Conservation (phyloP, 129 eudicot species). For the Daucus carota region DH1_v3.0 NC_030389.2:15844001-15844500, state of each 20-base stretch:
- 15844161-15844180: neutral
- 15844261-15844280: too few relatives aligned
- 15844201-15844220: neutral
- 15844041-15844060: neutral
- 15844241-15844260: neutral
- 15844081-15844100: neutral
- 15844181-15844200: neutral
- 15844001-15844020: slow-evolving; percentile 3
- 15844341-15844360: neutral
- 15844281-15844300: too few relatives aligned
- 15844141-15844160: neutral
- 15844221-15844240: neutral
- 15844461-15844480: neutral
- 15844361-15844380: neutral
- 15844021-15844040: slow-evolving; percentile 21
- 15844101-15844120: neutral
- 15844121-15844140: neutral
- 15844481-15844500: neutral
- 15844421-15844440: neutral
- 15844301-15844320: too few relatives aligned
- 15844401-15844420: neutral
- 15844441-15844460: neutral
- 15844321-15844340: neutral
- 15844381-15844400: too few relatives aligned
- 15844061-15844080: neutral